Evolutionary conservation across 73 alveolate genomes (phyloP), one percentile per base, ranked within the genome.

Genomic region (Tetrahymena malaccensis): DNA sequence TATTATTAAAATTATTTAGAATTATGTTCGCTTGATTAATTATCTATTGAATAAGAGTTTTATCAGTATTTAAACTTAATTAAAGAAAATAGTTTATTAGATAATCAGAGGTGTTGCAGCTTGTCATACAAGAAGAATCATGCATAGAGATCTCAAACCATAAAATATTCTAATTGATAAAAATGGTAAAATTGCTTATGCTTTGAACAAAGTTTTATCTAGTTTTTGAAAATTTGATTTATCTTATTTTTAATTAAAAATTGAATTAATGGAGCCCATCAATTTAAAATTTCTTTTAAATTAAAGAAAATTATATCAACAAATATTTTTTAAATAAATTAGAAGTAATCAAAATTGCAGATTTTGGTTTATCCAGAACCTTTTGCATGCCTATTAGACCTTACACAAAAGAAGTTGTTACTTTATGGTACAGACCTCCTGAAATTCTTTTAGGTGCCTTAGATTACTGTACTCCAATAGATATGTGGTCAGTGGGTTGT

Each of bases 61-160:
- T 15, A 31, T 25, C 43, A 19, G 56, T 9, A 38, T 95, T 27
- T 44, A 55, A 89, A 19, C 17, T 37, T 25, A 83, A 85, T 96
- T 96, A 22, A 96, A 98, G 97, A 93, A 89, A 25, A 85, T 94
- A 27, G 89, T 97, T 38, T 98, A 96, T 94, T 97, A 98, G 94
- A 94, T 98, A 4, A 96, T 98, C 19, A 96, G 96, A 94, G 99
- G 99, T 40, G 93, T 98, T 44, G 98, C 98, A 25, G 97, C 94
- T 96, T 98, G 99, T 93, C 99, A 99, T 96, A 96, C 98, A 27
- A 98, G 96, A 94, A 97, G 99, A 94, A 97, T 99, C 35, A 95
- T 99, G 97, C 99, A 99, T 95, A 85, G 99, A 93, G 99, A 99
- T 95, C 97, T 99, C 35, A 99, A 99, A 94, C 99, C 99, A 13